Conservation (phyloP, 2,329 filamentous ascomycete species). For the Clarireedia hainanense region DNA sequence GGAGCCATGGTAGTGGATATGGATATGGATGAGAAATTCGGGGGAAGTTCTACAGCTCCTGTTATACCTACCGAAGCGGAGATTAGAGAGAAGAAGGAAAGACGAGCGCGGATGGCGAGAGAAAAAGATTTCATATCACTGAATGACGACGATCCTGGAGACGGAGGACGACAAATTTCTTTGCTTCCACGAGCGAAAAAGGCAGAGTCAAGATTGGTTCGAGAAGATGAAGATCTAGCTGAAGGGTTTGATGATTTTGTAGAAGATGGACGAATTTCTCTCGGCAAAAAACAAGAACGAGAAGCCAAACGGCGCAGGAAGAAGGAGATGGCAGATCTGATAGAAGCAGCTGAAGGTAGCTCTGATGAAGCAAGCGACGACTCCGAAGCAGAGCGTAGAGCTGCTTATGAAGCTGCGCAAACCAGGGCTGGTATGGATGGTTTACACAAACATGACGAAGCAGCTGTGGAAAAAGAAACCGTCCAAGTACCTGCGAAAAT, state of each 20-base stretch:
- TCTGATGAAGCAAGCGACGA: conserved; percentile 59
- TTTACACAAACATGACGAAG: conserved; percentile 39
- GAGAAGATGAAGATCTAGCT: conserved; percentile 84
- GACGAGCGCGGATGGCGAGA: conserved; percentile 71
- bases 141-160: conserved; percentile 47
- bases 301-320: conserved; percentile 60
- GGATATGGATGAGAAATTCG: conserved; percentile 15
- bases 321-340: conserved; percentile 75
- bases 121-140: conserved; percentile 63
- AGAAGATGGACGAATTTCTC: conserved; percentile 70
- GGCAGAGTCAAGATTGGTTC: conserved; percentile 65
- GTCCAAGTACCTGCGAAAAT: conserved; percentile 47
- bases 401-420: conserved; percentile 82
- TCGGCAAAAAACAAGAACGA: conserved; percentile 71
- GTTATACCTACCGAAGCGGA: conserved; percentile 75
- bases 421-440: conserved; percentile 81
- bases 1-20: conserved; percentile 56
- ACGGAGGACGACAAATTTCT: conserved; percentile 24
- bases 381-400: conserved; percentile 61
- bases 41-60: conserved; percentile 40
- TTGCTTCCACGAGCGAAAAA: conserved; percentile 50
- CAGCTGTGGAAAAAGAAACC: conserved; percentile 28
- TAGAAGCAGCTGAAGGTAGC: conserved; percentile 66
- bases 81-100: conserved; percentile 84
- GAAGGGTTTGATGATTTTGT: conserved; percentile 93